Base-by-base conservation (phyloP, 768 basidiomycete species). In the Calocera cornea region DNA sequence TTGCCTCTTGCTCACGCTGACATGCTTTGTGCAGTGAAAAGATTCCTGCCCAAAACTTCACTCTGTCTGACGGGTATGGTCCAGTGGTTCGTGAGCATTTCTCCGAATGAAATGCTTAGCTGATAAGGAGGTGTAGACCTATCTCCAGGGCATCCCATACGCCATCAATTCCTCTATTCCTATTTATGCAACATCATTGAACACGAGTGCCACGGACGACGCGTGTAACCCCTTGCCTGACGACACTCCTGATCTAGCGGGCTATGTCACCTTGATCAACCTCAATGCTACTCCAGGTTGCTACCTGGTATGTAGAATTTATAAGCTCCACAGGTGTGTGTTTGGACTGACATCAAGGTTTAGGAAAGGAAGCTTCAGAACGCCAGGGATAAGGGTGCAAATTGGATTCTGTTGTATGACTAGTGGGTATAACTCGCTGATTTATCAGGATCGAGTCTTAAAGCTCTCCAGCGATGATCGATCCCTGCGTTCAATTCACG, bases 161-260 rank as follows among this genome's bases (percentile, higher is more conserved):
- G 74, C 79, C 0, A 74, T 84, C 36, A 76, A 75, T 1, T 81
- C 78, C 1, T 75, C 80, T 19, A 75, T 83, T 2, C 81, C 84
- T 0, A 80, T 87, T 64, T 87, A 81, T 67, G 84, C 83, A n/a
- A 82, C 82, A 7, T 85, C 84, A 11, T 83, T 78, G 14, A 79
- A 86, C 70, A 80, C 81, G 1, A 80, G 81, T 2, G 76, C 83
- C 33, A 75, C 75, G 1, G 79, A 83, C 71, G 85, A 87, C 70
- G 86, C 84, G 0, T 90, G 87, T 75, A 73, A 79, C 54, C 78
- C 83, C 1, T 77, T 87, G 0, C 83, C 86, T 2, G 80, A 78
- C 65, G 74, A 71, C 38, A 83, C 82, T 0, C 83, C 83, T 2
- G 82, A 87, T 73, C 78, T 89, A 1, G 80, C 81, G 1, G 72